phyloP scores from a whole-genome alignment of 2,329 filamentous ascomycete genomes.

The Exophiala phaeomuriformis region DNA sequence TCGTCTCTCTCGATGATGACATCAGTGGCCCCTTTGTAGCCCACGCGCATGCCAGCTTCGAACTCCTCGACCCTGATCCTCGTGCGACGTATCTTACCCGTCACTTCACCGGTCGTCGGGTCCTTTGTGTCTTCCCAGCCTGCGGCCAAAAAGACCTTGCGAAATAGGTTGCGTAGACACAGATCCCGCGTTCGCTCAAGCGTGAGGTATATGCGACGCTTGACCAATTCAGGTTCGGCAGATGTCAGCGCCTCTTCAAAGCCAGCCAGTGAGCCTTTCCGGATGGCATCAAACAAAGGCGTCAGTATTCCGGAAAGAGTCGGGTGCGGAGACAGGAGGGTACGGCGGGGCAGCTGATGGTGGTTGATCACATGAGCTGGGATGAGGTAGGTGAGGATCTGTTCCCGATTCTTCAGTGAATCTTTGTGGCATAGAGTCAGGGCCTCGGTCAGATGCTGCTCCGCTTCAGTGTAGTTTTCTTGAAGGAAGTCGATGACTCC shows the following conservation, averaged over 20 bases:
- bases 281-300: constrained; percentile 71
- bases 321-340: constrained; percentile 67
- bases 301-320: constrained; percentile 69
- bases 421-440: constrained; percentile 72
- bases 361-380: constrained; percentile 85
- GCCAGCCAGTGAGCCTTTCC: constrained; percentile 68
- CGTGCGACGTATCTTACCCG: constrained; percentile 52
- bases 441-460: constrained; percentile 70
- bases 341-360: constrained; percentile 69
- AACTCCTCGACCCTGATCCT: constrained; percentile 80
- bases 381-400: constrained; percentile 86
- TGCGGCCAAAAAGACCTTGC: constrained; percentile 80
- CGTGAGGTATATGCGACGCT: constrained; percentile 86
- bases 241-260: constrained; percentile 76
- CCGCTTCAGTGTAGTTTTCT: constrained; percentile 82
- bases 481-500: constrained; percentile 91
- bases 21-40: constrained; percentile 46
- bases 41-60: constrained; percentile 70
- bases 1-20: constrained; percentile 75
- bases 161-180: constrained; percentile 78
- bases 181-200: constrained; percentile 89
- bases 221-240: constrained; percentile 88
- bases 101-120: constrained; percentile 41
- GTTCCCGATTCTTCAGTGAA: constrained; percentile 73
- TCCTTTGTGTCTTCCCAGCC: constrained; percentile 75